Conservation (phyloP, 148 eudicot genomes). For the Fagopyrum tataricum region DNA sequence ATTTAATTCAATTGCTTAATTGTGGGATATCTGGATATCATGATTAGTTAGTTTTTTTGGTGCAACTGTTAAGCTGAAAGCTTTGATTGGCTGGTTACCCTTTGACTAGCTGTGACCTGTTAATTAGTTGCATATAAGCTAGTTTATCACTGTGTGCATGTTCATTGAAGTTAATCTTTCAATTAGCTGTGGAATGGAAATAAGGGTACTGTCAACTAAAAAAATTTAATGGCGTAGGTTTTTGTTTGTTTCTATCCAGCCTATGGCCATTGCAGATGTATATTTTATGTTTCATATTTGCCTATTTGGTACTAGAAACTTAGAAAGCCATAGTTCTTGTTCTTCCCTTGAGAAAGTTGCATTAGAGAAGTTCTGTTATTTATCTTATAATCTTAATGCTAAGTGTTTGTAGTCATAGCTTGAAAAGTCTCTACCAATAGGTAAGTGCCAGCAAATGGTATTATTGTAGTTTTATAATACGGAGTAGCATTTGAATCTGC, state of each 20-base stretch:
- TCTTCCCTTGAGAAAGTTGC: neutral
- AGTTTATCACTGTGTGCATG: neutral
- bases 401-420: neutral
- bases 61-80: neutral
- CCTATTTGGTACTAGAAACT: neutral
- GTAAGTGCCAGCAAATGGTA: neutral
- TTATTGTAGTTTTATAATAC: neutral
- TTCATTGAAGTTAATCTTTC: neutral
- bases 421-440: neutral
- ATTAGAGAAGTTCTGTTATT: neutral
- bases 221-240: neutral
- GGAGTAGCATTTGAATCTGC: neutral
- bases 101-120: neutral
- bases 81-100: neutral
- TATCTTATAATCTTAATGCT: neutral
- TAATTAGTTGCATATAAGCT: neutral
- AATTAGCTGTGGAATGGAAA: neutral
- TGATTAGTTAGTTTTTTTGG: neutral
- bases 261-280: neutral
- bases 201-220: neutral
- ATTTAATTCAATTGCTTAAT: slow-evolving; percentile 16
- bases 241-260: neutral
- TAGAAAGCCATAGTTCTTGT: neutral
- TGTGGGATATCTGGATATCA: neutral
- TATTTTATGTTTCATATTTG: neutral